Evolutionary conservation across 495 filamentous ascomycete genomes (phyloP).

Genomic region (Neurospora hispaniola): DNA sequence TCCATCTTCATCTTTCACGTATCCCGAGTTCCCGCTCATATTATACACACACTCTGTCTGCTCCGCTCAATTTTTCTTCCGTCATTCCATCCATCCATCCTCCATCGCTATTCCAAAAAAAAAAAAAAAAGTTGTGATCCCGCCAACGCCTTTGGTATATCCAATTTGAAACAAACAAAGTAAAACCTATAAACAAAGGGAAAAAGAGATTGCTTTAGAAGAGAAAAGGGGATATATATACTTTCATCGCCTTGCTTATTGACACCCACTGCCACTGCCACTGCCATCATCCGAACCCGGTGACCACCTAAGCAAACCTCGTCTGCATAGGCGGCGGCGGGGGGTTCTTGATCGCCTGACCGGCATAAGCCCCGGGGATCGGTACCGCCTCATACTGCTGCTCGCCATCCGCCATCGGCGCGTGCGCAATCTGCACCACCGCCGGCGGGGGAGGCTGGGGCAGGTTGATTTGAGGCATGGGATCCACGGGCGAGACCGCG

Average conservation of each 20-base stretch:
- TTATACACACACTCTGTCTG: conserved; percentile 21
- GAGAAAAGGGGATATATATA: conserved; percentile 1
- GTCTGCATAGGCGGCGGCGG: too few relatives aligned
- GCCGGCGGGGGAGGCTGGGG: conserved; percentile 13
- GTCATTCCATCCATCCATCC: background rate
- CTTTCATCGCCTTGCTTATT: background rate
- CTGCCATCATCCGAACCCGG: conserved; percentile 7
- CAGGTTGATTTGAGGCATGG: conserved; percentile 10
- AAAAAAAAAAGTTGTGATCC: conserved; percentile 1
- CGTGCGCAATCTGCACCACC: conserved; percentile 25
- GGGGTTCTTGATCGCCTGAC: conserved; percentile 19
- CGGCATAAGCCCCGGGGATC: conserved; percentile 53
- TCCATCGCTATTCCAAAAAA: background rate
- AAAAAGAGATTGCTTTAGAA: conserved; percentile 14
- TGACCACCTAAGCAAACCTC: conserved; percentile 24
- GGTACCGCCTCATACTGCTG: conserved; percentile 55
- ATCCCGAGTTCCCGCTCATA: conserved; percentile 15
- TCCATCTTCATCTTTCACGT: background rate
- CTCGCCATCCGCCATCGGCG: conserved; percentile 50
- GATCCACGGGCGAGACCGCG: conserved; percentile 2
- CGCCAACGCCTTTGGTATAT: conserved; percentile 21
- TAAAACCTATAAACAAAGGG: conserved; percentile 15
- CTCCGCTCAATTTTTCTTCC: background rate
- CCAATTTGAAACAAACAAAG: conserved; percentile 7
- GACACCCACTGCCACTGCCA: background rate